Base-by-base conservation (phyloP, 2,329 filamentous ascomycete genomes). In the Aspergillus vadensis region DNA sequence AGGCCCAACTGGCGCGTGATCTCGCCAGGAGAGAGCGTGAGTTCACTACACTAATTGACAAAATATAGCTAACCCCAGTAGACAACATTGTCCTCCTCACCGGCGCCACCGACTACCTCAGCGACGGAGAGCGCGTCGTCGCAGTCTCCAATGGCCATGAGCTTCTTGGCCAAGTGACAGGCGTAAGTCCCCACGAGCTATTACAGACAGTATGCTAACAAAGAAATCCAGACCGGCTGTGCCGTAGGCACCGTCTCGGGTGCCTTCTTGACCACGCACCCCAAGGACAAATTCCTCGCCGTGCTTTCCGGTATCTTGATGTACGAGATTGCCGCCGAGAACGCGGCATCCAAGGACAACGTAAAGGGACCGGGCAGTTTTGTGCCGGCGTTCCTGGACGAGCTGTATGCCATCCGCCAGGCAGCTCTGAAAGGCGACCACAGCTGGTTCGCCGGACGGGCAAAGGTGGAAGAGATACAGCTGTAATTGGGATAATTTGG, bases 311-410 rank as follows among this genome's bases (percentile, higher is more conserved):
- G 83, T 0, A 77, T 96, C 17, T 74, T 95, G 65, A 85, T 92
- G 73, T 97, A 89, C 72, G 92, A 95, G 73, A 84, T 90, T 65
- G 88, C 88, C 1, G 91, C 91, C 0, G 89, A 94, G 77, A 77
- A 79, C n/a, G 86, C 86, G n/a, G 83, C 80, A 2, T 61, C 62
- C 8, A 79, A 86, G 55, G 75, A 79, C 0, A 83, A 88, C 63
- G 91, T 95, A 3, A 82, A 81, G 60, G 94, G 94, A 0, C 92
- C 94, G 0, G 94, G 94, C 0, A 91, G 88, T 0, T 97, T 97
- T 79, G 87, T 96, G 12, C 89, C 92, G 0, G 88, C 88, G 0
- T 93, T 97, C 70, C 79, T 97, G 44, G 94, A 98, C 68, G 90
- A 85, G 72, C 72, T 89, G 54, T 85, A 82, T 36, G 69, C 70